phyloP scores from a whole-genome alignment of 148 eudicot genomes.

The Spergularia bocconei region DNA sequence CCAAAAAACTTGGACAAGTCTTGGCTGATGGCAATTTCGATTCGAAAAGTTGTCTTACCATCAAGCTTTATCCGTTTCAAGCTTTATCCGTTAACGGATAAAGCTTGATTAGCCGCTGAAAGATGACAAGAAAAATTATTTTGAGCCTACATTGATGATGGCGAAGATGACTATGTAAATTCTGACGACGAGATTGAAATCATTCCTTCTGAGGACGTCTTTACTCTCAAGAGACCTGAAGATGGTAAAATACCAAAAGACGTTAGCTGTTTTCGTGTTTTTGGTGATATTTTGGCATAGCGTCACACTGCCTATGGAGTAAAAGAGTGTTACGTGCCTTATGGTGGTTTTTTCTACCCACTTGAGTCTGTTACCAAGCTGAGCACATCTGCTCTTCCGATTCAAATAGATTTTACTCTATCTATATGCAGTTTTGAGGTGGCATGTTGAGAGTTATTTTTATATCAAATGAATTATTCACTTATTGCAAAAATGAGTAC shows the following conservation, averaged over 20 bases:
- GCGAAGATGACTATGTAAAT: not conserved
- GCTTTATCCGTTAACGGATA: not conserved
- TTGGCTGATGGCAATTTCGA: not conserved
- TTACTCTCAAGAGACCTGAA: not conserved
- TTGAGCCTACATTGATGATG: not conserved
- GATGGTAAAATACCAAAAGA: not conserved
- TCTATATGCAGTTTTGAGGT: too few relatives aligned
- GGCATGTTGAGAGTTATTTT: too few relatives aligned
- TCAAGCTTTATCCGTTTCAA: not conserved
- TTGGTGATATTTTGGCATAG: not conserved
- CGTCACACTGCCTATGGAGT: not conserved
- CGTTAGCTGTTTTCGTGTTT: not conserved
- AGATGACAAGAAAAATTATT: not conserved
- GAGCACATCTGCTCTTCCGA: not conserved
- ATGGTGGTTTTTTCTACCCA: not conserved
- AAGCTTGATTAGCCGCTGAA: too few relatives aligned
- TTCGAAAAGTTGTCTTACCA: not conserved
- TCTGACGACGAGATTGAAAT: not conserved
- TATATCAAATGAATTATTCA: too few relatives aligned
- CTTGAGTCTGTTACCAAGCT: not conserved
- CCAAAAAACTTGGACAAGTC: not conserved
- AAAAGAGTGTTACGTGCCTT: not conserved
- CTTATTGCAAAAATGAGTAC: too few relatives aligned
- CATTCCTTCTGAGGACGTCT: not conserved
- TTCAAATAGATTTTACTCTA: too few relatives aligned